A percentile compares a stretch with the other conserved stretches of the same genome.
These are phyloP conservation scores for Tolypocladium nubicola DNA, from an alignment of 2,329 filamentous ascomycete genomes.

Conservation along the genomic window DNA sequence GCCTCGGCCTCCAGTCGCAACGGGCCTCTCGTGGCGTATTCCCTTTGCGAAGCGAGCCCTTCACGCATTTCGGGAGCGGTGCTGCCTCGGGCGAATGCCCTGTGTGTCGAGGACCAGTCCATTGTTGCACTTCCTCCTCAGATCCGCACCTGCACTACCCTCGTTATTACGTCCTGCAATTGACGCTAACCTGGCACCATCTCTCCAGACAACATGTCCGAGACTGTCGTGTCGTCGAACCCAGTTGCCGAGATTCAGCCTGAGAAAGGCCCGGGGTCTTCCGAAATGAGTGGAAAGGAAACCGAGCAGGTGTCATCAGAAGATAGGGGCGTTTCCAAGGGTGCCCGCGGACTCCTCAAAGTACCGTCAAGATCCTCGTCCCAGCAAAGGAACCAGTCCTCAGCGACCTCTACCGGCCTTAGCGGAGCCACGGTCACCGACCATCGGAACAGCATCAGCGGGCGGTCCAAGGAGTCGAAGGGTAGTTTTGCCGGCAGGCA, in stretches of 20 bases:
- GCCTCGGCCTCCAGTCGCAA: not conserved
- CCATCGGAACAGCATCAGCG: constrained; percentile 50
- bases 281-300: constrained; percentile 30
- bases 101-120: not conserved
- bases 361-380: constrained; percentile 54
- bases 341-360: constrained; percentile 41
- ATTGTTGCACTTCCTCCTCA: not conserved
- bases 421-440: constrained; percentile 51
- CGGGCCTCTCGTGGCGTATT: not conserved
- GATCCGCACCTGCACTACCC: not conserved
- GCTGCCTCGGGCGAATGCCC: not conserved
- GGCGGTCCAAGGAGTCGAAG: constrained; percentile 55
- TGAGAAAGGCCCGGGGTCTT: constrained; percentile 20
- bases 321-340: constrained; percentile 32
- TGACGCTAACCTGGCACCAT: not conserved
- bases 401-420: constrained; percentile 47
- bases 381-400: constrained; percentile 45
- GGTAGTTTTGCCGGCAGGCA: constrained; percentile 52
- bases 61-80: not conserved
- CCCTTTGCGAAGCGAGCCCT: not conserved
- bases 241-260: constrained; percentile 19
- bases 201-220: constrained; percentile 19
- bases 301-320: constrained; percentile 30
- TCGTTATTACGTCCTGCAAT: not conserved
- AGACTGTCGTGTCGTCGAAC: constrained; percentile 15